phyloP scores from a whole-genome alignment of 192 early-diverging fungal genomes.

The Kickxella alabastrina region DNA sequence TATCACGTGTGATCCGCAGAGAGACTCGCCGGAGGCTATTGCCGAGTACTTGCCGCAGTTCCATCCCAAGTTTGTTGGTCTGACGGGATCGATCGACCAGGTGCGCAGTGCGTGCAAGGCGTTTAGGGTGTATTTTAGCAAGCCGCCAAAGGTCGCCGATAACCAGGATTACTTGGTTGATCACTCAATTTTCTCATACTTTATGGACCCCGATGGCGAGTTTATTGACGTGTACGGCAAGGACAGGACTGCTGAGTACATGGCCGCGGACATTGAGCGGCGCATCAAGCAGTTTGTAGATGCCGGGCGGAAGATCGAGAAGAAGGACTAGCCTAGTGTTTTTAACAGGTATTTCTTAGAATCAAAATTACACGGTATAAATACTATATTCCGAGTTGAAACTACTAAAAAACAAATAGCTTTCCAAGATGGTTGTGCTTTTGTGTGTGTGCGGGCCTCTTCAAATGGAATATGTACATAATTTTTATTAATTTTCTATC shows the following conservation, averaged over 20 bases:
- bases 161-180: constrained; percentile 96
- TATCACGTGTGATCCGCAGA: constrained; percentile 94
- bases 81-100: constrained; percentile 85
- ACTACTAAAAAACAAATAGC: too few species aligned
- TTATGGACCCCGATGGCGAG: constrained; percentile 86
- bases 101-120: constrained; percentile 80
- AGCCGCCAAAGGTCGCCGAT: constrained; percentile 73
- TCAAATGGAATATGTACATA: background rate
- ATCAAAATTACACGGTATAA: too few species aligned
- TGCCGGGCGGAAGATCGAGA: constrained; percentile 16
- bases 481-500: background rate
- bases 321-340: background rate
- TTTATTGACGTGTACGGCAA: constrained; percentile 91
- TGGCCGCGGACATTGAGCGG: constrained; percentile 37
- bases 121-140: constrained; percentile 93
- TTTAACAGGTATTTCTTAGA: too few species aligned
- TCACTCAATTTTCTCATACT: constrained; percentile 97
- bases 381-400: too few species aligned
- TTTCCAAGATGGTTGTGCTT: background rate
- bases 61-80: constrained; percentile 87
- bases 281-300: constrained; percentile 23
- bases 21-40: constrained; percentile 82
- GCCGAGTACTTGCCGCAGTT: constrained; percentile 80
- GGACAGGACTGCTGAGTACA: constrained; percentile 50
- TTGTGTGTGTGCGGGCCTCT: background rate